Percentiles rank a stretch among this genome's conserved stretches.
These are phyloP conservation scores for Reutealis trisperma DNA, from an alignment of 345 rosid genomes.

Conservation along the genomic window DNA sequence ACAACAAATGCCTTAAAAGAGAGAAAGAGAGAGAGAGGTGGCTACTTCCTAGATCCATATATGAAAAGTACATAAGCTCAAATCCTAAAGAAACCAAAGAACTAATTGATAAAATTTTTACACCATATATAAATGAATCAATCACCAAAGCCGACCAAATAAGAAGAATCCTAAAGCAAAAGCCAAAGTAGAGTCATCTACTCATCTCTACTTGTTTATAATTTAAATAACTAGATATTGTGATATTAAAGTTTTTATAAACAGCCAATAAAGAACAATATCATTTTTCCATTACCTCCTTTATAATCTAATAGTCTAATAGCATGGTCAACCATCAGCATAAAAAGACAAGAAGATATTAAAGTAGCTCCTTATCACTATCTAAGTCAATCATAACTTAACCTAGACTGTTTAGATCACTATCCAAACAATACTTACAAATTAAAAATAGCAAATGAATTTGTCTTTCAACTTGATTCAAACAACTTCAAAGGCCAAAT, in stretches of 20 bases:
- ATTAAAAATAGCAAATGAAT: background rate
- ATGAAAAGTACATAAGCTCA: slow-evolving; percentile 28
- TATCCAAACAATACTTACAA: background rate
- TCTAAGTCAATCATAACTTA: background rate
- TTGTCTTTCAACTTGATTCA: background rate
- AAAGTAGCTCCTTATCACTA: background rate
- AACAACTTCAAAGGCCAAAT: background rate
- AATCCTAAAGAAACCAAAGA: background rate
- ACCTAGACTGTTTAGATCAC: background rate
- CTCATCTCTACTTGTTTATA: slow-evolving; percentile 12
- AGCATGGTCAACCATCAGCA: background rate
- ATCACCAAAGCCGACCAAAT: slow-evolving; percentile 30
- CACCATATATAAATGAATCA: slow-evolving; percentile 15
- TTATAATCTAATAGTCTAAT: slow-evolving; percentile 9
- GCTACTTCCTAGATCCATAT: no score
- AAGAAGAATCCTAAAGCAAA: slow-evolving; percentile 32
- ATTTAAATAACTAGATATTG: background rate
- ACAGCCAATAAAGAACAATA: background rate
- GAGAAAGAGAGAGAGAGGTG: no score
- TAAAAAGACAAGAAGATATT: background rate
- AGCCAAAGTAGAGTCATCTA: slow-evolving; percentile 36
- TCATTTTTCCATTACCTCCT: background rate
- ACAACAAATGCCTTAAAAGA: slow-evolving; percentile 7
- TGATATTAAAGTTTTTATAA: background rate
- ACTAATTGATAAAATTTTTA: no score